phyloP scores from a whole-genome alignment of 345 rosid genomes.

The Chamaenerion angustifolium region DNA sequence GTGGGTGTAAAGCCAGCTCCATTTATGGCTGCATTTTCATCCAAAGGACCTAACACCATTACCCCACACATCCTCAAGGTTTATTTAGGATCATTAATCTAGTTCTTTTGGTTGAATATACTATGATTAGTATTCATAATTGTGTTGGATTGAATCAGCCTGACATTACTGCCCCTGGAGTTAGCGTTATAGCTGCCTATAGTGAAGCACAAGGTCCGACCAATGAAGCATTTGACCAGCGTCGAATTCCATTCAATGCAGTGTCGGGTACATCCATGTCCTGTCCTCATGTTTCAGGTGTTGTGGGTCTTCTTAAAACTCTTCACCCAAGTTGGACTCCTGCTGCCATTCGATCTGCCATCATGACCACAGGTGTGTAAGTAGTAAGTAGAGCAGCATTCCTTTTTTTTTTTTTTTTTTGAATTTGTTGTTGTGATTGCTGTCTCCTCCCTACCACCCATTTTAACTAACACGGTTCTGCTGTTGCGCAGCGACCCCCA shows the following conservation, averaged over 20 bases:
- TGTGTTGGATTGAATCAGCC: slow-evolving; percentile 20
- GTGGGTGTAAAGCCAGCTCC: slow-evolving; percentile 49
- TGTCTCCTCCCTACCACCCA: too few relatives aligned
- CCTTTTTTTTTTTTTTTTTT: background rate
- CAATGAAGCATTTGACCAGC: slow-evolving; percentile 28
- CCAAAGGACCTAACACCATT: slow-evolving; percentile 52
- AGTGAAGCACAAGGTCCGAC: slow-evolving; percentile 48
- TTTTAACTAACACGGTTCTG: too few relatives aligned
- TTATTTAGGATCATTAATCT: too few relatives aligned
- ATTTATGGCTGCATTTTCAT: slow-evolving; percentile 66
- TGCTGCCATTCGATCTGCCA: slow-evolving; percentile 72
- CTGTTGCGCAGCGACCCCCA: slow-evolving; percentile 30
- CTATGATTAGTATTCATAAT: background rate
- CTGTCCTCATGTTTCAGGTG: slow-evolving; percentile 74
- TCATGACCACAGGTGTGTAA: slow-evolving; percentile 56
- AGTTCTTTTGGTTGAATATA: too few relatives aligned
- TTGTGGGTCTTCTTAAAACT: slow-evolving; percentile 61
- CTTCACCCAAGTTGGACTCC: slow-evolving; percentile 73
- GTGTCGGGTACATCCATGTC: slow-evolving; percentile 82
- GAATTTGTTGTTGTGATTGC: background rate
- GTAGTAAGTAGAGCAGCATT: background rate
- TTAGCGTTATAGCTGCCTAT: slow-evolving; percentile 61
- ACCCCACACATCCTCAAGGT: slow-evolving; percentile 61
- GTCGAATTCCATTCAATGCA: slow-evolving; percentile 37
- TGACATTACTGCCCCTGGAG: slow-evolving; percentile 86